These are phyloP conservation scores for Anthostomella pinea DNA, from an alignment of 2,329 filamentous ascomycete genomes.

Conservation along the genomic window DNA sequence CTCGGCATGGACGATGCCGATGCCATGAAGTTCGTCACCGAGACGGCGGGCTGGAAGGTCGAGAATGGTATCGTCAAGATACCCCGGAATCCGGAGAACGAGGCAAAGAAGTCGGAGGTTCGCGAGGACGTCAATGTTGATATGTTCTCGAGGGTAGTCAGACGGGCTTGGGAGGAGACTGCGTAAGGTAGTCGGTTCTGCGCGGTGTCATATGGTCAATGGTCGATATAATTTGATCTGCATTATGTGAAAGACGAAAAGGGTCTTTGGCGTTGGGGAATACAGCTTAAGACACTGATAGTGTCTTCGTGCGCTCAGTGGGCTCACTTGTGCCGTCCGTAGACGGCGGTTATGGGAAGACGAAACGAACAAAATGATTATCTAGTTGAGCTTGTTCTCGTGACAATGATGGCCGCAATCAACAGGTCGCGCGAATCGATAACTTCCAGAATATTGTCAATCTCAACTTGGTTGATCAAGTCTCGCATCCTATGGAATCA, in stretches of 20 bases:
- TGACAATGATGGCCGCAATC: too few relatives aligned
- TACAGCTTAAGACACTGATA: not conserved
- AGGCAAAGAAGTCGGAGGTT: conserved; percentile 93
- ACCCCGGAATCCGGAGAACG: conserved; percentile 93
- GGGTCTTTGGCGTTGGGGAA: conserved; percentile 3
- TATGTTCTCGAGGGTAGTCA: conserved; percentile 76
- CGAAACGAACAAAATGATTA: too few relatives aligned
- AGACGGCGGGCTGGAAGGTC: conserved; percentile 84
- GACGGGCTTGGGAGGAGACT: conserved; percentile 82
- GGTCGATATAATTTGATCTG: not conserved
- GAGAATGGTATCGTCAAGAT: conserved; percentile 68
- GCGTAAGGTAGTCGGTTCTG: conserved; percentile 40
- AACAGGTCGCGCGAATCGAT: too few relatives aligned
- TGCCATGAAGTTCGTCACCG: conserved; percentile 74
- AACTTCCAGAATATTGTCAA: too few relatives aligned
- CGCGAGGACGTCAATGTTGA: conserved; percentile 92
- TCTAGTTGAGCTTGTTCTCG: too few relatives aligned
- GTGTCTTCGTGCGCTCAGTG: too few relatives aligned
- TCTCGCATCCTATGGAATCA: too few relatives aligned
- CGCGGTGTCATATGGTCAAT: not conserved
- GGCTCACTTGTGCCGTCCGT: too few relatives aligned
- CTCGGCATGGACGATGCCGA: conserved; percentile 67
- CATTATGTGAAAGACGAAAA: not conserved
- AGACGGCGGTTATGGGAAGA: too few relatives aligned
- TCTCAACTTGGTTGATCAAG: too few relatives aligned